Evolutionary conservation across 2,329 filamentous ascomycete species (phyloP).

Genomic region (Boeremia lycopersici): DNA sequence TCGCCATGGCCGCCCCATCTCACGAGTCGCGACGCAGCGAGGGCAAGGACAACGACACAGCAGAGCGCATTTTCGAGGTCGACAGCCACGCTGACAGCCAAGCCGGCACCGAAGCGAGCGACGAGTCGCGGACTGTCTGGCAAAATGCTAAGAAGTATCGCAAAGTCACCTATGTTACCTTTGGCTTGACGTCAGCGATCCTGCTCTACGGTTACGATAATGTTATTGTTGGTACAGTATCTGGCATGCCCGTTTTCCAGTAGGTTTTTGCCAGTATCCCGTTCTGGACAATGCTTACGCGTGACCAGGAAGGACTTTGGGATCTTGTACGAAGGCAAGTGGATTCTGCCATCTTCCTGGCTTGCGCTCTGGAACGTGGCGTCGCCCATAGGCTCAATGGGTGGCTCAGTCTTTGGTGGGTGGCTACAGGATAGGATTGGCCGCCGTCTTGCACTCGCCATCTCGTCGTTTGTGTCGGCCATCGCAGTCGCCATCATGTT

Average conservation of each 20-base stretch:
- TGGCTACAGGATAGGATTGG: conserved; percentile 37
- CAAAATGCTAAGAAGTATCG: conserved; percentile 41
- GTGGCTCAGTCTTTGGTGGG: conserved; percentile 32
- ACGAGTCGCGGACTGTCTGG: conserved; percentile 34
- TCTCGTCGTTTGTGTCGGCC: conserved; percentile 34
- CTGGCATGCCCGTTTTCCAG: conserved; percentile 40
- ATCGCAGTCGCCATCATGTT: conserved; percentile 39
- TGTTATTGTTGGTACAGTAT: conserved; percentile 38
- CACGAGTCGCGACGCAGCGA: conserved; percentile 2
- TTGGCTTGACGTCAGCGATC: conserved; percentile 36
- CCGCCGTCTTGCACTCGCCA: conserved; percentile 29
- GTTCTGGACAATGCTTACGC: neutral
- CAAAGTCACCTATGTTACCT: conserved; percentile 31
- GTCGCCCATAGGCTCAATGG: conserved; percentile 35
- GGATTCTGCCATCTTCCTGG: conserved; percentile 38
- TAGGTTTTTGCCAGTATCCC: conserved; percentile 12
- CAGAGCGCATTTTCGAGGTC: conserved; percentile 21
- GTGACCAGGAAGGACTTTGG: conserved; percentile 33
- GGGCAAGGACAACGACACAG: conserved; percentile 7
- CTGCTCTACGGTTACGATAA: conserved; percentile 41
- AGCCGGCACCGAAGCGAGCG: conserved; percentile 12
- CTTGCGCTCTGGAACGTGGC: conserved; percentile 38
- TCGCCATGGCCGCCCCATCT: conserved; percentile 16
- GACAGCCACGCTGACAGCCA: conserved; percentile 9
- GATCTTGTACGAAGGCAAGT: conserved; percentile 27